Evolutionary conservation across 768 basidiomycete species (phyloP).

Genomic region (Brasilioporus rufonigricans): DNA sequence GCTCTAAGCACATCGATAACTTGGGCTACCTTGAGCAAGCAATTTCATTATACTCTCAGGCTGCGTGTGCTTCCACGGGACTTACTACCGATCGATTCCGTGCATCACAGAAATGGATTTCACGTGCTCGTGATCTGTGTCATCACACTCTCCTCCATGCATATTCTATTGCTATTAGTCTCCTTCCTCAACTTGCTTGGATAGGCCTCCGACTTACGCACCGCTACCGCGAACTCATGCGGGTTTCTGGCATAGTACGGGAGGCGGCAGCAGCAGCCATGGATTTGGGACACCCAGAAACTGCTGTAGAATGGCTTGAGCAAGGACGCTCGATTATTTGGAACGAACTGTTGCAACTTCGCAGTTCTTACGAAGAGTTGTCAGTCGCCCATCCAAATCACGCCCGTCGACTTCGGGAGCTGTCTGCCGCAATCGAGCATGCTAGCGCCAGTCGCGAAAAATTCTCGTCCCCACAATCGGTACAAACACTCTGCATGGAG

Average conservation of each 20-base stretch:
- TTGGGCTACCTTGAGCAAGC: neutral
- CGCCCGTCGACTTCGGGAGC: neutral
- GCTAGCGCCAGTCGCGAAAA: neutral
- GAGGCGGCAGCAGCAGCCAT: neutral
- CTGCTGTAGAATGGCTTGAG: slow-evolving; percentile 16
- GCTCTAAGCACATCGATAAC: neutral
- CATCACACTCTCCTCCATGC: neutral
- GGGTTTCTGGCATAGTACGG: neutral
- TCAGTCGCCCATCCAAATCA: neutral
- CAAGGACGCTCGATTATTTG: slow-evolving; percentile 13
- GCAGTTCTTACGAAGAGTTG: neutral
- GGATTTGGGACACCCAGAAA: neutral
- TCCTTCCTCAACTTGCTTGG: neutral
- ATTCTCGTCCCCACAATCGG: neutral
- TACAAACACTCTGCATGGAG: neutral
- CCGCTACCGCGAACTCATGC: neutral
- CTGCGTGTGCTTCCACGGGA: neutral
- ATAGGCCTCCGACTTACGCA: neutral
- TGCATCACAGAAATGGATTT: neutral
- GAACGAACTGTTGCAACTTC: slow-evolving; percentile 3
- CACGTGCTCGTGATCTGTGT: neutral
- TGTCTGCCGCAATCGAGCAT: neutral
- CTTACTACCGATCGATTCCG: neutral
- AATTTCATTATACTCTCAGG: neutral
- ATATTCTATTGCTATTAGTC: neutral